Base-by-base conservation (phyloP, 768 basidiomycete genomes). In the Cystobasidiopsis lactophilus region DNA sequence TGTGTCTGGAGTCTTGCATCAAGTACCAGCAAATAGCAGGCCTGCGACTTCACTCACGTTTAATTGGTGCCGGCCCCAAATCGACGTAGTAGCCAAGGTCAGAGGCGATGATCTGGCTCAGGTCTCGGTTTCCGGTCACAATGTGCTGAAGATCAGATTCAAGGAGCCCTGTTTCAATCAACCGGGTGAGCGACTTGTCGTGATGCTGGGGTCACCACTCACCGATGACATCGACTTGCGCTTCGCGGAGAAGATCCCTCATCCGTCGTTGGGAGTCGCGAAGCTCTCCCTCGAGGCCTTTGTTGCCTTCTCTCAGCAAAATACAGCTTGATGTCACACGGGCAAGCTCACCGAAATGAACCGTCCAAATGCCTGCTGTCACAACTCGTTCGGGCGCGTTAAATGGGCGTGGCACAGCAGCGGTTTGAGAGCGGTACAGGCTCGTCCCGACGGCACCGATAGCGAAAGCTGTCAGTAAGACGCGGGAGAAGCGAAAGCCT, bases 301-400 rank as follows among this genome's bases (percentile, higher is more conserved):
- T n/a, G n/a, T n/a, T n/a, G n/a, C n/a, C n/a, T n/a, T n/a, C n/a
- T n/a, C n/a, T n/a, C n/a, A n/a, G n/a, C n/a, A n/a, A n/a, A n/a
- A n/a, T n/a, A n/a, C n/a, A n/a, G n/a, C n/a, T n/a, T n/a, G n/a
- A n/a, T n/a, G n/a, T n/a, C n/a, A n/a, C n/a, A n/a, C n/a, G n/a
- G n/a, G n/a, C n/a, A n/a, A n/a, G n/a, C n/a, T n/a, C n/a, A 0
- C 86, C 86, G 63, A 91, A 91, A 65, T 91, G 86, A 24, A 91
- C 72, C 0, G 86, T 85, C 85, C 85, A 89, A 27, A 89, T 84
- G 2, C 82, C 85, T 3, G 80, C 78, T 19, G 77, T 79, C 40
- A 86, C 69, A n/a, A 82, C 71, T 29, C 80, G 70, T 16, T 77
- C 72, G 2, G 41, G 35, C 1, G 49, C 37, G 18, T 18, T 35